Percentiles rank a stretch among this genome's conserved stretches.
Conservation (phyloP, 306 rosid species). For the Prunus dulcis region DNA sequence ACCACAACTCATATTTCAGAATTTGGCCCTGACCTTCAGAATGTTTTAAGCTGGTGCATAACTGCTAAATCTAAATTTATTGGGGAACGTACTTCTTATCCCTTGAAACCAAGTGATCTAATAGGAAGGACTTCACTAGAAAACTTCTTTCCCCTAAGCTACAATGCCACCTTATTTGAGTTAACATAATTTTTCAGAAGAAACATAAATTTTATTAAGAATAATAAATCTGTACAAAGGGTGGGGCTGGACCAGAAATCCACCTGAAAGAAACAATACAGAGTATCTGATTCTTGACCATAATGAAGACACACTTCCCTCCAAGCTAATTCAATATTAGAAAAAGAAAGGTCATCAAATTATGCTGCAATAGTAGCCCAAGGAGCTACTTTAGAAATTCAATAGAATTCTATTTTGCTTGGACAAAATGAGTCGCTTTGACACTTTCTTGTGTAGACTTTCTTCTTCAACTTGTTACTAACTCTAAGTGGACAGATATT, state of each 20-base stretch:
- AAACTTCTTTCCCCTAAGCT: background rate
- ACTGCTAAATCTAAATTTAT: background rate
- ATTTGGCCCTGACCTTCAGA: constrained; percentile 10
- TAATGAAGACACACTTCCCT: background rate
- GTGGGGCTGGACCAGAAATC: background rate
- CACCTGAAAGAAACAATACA: background rate
- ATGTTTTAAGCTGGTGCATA: constrained; percentile 15
- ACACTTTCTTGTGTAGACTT: background rate
- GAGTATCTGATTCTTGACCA: background rate
- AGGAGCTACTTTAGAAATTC: background rate
- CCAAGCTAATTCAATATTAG: background rate
- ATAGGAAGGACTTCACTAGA: background rate
- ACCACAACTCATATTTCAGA: background rate
- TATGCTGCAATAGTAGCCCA: background rate
- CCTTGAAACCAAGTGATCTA: background rate
- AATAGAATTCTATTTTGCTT: background rate
- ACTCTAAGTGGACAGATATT: constrained; percentile 78
- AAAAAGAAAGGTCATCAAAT: background rate
- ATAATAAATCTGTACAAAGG: background rate
- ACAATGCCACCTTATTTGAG: background rate
- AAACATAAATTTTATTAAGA: background rate
- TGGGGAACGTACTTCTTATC: background rate
- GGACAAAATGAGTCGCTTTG: background rate
- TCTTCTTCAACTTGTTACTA: constrained; percentile 43
- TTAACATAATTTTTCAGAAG: background rate